These are phyloP conservation scores for Fraxinus anomala DNA, from an alignment of 257 asterid genomes.

Conservation along the genomic window DNA sequence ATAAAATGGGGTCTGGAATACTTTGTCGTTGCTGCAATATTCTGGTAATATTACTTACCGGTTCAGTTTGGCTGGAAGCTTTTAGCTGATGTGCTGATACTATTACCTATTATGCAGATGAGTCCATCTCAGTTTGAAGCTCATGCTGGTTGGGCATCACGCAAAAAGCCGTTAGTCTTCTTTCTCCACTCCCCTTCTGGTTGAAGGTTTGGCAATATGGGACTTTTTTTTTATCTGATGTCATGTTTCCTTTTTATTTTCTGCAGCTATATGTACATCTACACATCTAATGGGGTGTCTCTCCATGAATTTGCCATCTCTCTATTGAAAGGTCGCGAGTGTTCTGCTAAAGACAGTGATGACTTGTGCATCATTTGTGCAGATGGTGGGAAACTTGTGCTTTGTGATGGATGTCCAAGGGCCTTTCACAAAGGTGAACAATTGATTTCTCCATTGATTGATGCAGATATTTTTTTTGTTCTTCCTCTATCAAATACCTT, in stretches of 20 bases:
- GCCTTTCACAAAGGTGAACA: constrained; percentile 91
- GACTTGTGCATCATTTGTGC: constrained; percentile 97
- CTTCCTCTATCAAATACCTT: background rate
- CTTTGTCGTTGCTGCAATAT: constrained; percentile 83
- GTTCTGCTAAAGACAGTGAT: constrained; percentile 71
- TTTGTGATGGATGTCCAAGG: constrained; percentile 99
- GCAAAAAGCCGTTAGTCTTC: constrained; percentile 84
- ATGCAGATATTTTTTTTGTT: background rate
- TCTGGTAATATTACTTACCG: constrained; percentile 53
- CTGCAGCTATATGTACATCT: constrained; percentile 90
- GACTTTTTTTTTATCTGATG: constrained; percentile 8
- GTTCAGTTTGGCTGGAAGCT: constrained; percentile 20
- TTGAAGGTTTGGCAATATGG: constrained; percentile 17
- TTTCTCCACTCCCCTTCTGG: constrained; percentile 9
- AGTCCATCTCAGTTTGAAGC: constrained; percentile 97
- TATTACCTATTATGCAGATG: constrained; percentile 58
- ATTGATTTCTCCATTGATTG: constrained; percentile 24
- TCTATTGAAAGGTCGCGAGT: constrained; percentile 75
- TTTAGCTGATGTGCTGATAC: constrained; percentile 27
- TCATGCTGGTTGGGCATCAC: constrained; percentile 99
- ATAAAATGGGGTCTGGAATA: constrained; percentile 85
- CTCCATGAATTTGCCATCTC: constrained; percentile 90
- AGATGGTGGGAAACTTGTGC: constrained; percentile 98
- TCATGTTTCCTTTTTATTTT: constrained; percentile 28
- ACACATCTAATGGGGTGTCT: constrained; percentile 97